Evolutionary conservation across 2,329 filamentous ascomycete species (phyloP).

Genomic region (Monilinia aucupariae): DNA sequence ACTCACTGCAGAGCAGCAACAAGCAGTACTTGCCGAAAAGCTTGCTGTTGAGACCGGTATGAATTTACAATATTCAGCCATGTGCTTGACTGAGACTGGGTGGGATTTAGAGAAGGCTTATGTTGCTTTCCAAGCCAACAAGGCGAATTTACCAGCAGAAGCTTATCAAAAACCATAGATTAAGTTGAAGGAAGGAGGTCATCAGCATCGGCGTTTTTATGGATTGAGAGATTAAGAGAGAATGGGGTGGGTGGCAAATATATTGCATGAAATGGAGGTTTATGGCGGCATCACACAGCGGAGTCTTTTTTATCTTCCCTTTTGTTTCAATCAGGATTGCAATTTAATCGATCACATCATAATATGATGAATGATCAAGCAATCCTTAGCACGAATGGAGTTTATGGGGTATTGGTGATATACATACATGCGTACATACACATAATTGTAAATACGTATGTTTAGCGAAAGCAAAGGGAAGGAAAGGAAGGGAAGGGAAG

Average conservation of each 20-base stretch:
- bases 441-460: conserved; percentile 9
- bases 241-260: not conserved
- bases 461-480: not conserved
- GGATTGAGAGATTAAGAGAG: not conserved
- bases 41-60: conserved; percentile 75
- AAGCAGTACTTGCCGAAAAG: conserved; percentile 67
- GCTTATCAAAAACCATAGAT: conserved; percentile 7
- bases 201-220: not conserved
- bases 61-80: conserved; percentile 69
- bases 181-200: not conserved
- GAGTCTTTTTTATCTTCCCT: not conserved
- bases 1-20: conserved; percentile 35
- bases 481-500: too few relatives aligned
- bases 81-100: conserved; percentile 72
- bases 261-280: conserved; percentile 1
- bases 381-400: not conserved
- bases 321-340: not conserved
- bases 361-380: not conserved
- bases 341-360: not conserved
- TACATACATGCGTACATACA: not conserved
- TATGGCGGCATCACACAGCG: not conserved
- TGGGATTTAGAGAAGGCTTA: conserved; percentile 78
- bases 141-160: conserved; percentile 44
- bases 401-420: not conserved
- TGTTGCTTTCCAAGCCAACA: conserved; percentile 68